These are phyloP conservation scores for Podospora conica DNA, from an alignment of 495 filamentous ascomycete genomes.

Conservation along the genomic window DNA sequence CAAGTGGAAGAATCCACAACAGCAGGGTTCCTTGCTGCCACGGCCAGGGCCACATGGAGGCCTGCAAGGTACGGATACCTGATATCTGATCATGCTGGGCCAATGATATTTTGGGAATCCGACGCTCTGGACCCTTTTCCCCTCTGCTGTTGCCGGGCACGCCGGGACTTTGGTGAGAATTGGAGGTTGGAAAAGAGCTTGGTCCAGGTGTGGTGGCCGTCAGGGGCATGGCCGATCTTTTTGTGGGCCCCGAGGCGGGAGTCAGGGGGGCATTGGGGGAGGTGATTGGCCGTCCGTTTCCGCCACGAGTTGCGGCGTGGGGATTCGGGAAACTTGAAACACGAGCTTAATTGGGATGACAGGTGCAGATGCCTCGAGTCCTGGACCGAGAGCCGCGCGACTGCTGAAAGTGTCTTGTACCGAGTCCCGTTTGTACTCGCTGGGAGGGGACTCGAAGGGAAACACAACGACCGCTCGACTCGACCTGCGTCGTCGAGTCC, in stretches of 20 bases:
- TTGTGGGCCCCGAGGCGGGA: constrained; percentile 5
- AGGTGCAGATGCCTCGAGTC: constrained; percentile 1
- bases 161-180: background rate
- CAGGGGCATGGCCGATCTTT: constrained; percentile 7
- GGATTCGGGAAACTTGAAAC: constrained; percentile 14
- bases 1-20: background rate
- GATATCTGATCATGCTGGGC: background rate
- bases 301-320: background rate
- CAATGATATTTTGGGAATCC: background rate
- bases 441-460: background rate
- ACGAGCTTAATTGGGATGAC: constrained; percentile 11
- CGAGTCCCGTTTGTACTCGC: background rate
- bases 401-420: background rate
- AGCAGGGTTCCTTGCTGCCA: background rate
- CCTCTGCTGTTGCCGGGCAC: background rate
- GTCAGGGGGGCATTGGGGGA: constrained; percentile 2
- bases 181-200: background rate
- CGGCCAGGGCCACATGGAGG: background rate
- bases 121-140: background rate
- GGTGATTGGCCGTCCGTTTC: constrained; percentile 1
- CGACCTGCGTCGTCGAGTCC: too few species aligned
- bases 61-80: background rate
- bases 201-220: constrained; percentile 2
- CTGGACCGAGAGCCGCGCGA: constrained; percentile 3
- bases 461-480: background rate